Evolutionary conservation across 306 rosid species (phyloP).

Genomic region (Citrullus amarus): DNA sequence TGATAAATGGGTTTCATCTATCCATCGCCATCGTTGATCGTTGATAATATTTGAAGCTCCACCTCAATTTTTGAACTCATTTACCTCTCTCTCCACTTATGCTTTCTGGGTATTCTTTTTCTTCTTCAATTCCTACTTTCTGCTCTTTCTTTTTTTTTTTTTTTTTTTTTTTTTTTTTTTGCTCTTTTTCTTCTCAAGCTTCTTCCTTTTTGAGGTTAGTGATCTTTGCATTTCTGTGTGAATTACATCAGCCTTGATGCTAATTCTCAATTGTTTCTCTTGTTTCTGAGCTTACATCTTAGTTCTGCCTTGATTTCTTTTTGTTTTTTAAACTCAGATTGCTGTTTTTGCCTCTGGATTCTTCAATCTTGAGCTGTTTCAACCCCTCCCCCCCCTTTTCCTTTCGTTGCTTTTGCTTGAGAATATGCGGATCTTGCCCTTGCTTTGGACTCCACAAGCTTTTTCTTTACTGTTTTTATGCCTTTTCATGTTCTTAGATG

Average conservation of each 20-base stretch:
- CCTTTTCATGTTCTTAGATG: background rate
- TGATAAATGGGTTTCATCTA: background rate
- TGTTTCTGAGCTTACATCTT: background rate
- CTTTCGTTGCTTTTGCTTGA: background rate
- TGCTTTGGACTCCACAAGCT: background rate
- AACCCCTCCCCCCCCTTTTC: background rate
- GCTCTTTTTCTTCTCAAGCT: background rate
- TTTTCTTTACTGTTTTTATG: background rate
- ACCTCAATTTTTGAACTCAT: background rate
- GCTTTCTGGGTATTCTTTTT: background rate
- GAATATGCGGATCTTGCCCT: conserved; percentile 2
- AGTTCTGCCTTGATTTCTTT: background rate
- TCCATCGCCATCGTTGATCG: background rate
- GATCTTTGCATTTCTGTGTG: background rate
- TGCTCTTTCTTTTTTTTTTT: background rate
- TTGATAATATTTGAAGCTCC: background rate
- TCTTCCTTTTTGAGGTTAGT: background rate
- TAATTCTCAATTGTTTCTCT: background rate
- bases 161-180: background rate
- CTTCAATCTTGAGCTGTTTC: background rate
- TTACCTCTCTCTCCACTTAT: background rate
- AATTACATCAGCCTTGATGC: background rate
- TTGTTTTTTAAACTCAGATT: background rate
- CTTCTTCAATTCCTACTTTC: background rate
- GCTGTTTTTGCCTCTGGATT: background rate